phyloP scores from a whole-genome alignment of 352 stramenopile genomes.

The Pythium folliculosum region DNA sequence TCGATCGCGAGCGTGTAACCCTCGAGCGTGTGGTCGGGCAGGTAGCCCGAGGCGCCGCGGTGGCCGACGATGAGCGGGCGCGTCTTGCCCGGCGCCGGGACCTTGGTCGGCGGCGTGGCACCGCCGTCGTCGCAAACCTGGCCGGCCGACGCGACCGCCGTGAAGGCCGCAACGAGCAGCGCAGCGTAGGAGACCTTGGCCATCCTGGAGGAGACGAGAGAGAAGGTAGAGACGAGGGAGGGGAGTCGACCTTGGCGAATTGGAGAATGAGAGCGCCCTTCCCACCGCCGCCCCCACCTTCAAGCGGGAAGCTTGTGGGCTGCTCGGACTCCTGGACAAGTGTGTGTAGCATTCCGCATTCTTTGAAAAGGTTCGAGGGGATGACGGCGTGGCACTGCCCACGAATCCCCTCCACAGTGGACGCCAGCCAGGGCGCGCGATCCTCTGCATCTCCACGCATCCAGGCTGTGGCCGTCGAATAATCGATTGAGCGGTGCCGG shows the following conservation, averaged over 20 bases:
- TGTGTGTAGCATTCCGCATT: too few species aligned
- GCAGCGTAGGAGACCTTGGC: slow-evolving; percentile 43
- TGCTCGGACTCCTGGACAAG: not conserved
- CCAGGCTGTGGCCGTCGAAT: not conserved
- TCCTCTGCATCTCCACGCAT: not conserved
- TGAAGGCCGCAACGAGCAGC: slow-evolving; percentile 33
- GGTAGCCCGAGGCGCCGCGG: slow-evolving; percentile 85
- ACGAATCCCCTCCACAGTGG: not conserved
- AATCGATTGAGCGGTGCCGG: not conserved
- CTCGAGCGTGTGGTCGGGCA: slow-evolving; percentile 90
- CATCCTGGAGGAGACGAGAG: slow-evolving; percentile 33
- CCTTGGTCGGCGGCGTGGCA: slow-evolving; percentile 26
- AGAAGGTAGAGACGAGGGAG: not conserved
- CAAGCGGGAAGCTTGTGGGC: not conserved
- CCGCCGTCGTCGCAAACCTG: slow-evolving; percentile 37
- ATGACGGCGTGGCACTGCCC: not conserved
- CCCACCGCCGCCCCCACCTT: not conserved
- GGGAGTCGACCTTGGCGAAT: slow-evolving; percentile 23
- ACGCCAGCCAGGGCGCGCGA: too few species aligned
- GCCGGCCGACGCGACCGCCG: slow-evolving; percentile 30
- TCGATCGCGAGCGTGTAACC: slow-evolving; percentile 90
- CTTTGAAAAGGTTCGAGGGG: not conserved
- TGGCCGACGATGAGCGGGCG: slow-evolving; percentile 75
- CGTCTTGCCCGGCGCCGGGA: slow-evolving; percentile 29
- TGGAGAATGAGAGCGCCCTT: slow-evolving; percentile 8